These are phyloP conservation scores for Pichia scutulata DNA, from an alignment of 805 yeast species.

Conservation along the genomic window DNA sequence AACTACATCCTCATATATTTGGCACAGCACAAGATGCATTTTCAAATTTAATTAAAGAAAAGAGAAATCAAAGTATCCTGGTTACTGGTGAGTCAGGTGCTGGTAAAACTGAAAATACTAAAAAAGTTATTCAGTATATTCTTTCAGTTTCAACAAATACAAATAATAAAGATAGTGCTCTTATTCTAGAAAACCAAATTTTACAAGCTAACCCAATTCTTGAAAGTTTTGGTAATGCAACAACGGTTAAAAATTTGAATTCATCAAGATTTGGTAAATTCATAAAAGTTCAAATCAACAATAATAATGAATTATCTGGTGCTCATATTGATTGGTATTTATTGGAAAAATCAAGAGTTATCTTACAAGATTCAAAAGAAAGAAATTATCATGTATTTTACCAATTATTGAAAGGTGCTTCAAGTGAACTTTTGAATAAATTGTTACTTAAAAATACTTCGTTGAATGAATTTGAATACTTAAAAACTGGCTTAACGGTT, in stretches of 20 bases:
- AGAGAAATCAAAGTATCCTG: constrained; percentile 77
- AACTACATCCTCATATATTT: constrained; percentile 74
- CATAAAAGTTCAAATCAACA: constrained; percentile 62
- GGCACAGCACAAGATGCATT: constrained; percentile 85
- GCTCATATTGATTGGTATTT: constrained; percentile 94
- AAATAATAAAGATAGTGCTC: constrained; percentile 19
- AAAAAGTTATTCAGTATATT: constrained; percentile 85
- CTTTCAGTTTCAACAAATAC: constrained; percentile 55
- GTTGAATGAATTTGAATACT: constrained; percentile 45
- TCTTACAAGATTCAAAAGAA: constrained; percentile 64
- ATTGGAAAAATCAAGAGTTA: constrained; percentile 88
- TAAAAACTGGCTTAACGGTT: constrained; percentile 43
- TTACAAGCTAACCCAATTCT: constrained; percentile 91
- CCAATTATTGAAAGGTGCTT: constrained; percentile 67
- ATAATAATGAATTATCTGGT: constrained; percentile 61
- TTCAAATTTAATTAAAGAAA: constrained; percentile 59
- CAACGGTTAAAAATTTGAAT: constrained; percentile 87
- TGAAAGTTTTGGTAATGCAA: constrained; percentile 96
- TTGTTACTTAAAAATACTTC: constrained; percentile 35
- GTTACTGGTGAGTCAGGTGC: constrained; percentile 99
- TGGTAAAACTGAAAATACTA: constrained; percentile 96
- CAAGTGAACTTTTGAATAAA: constrained; percentile 39
- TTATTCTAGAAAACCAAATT: constrained; percentile 72
- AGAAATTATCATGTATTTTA: constrained; percentile 93
- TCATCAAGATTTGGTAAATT: constrained; percentile 97